Conservation (phyloP, 1,284 basidiomycete species). For the Marasmius oreades region DNA sequence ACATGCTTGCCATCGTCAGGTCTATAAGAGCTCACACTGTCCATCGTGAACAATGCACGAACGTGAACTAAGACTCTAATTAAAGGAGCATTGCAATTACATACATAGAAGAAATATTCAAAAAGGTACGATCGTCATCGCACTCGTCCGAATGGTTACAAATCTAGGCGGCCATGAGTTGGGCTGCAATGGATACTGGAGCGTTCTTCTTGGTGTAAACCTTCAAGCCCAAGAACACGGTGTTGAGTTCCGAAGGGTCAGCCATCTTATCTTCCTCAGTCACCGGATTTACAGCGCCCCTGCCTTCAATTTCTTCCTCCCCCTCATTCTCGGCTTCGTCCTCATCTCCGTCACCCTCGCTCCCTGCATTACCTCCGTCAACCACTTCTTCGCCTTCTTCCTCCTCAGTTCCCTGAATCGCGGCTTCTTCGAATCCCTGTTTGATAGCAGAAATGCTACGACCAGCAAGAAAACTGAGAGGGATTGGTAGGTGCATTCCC, state of each 20-base stretch:
- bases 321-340: neutral
- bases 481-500: neutral
- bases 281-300: neutral
- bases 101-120: too few species aligned
- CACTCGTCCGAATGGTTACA: too few species aligned
- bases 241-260: conserved; percentile 7
- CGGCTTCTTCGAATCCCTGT: neutral
- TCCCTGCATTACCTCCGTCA: neutral
- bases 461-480: neutral
- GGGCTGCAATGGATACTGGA: conserved; percentile 1
- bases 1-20: too few species aligned
- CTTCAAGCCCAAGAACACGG: conserved; percentile 9
- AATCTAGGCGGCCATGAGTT: neutral
- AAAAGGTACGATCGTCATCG: too few species aligned
- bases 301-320: neutral
- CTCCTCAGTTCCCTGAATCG: neutral
- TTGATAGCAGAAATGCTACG: neutral
- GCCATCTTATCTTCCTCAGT: neutral
- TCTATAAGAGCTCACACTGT: too few species aligned
- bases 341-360: neutral
- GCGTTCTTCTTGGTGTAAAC: conserved; percentile 9
- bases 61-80: too few species aligned
- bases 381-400: neutral
- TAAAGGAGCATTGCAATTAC: too few species aligned
- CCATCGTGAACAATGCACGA: too few species aligned